phyloP scores from a whole-genome alignment of 1,139 yeast species.

The Kodamaea plutei region DNA sequence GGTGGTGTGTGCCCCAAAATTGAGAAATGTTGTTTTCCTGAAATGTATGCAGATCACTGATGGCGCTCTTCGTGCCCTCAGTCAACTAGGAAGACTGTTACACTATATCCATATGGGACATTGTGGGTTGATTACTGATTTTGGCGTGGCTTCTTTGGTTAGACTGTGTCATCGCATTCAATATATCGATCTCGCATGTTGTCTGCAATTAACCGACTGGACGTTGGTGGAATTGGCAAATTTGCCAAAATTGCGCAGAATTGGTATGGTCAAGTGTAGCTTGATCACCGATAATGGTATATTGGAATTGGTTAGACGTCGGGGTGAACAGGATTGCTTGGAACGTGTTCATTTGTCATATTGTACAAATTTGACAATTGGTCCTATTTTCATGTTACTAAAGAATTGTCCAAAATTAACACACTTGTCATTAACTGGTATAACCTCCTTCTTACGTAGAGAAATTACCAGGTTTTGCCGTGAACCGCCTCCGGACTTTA shows the following conservation, averaged over 20 bases:
- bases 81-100: slow-evolving; percentile 72
- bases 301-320: slow-evolving; percentile 66
- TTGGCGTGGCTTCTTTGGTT: slow-evolving; percentile 74
- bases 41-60: slow-evolving; percentile 90
- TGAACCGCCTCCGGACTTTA: slow-evolving; percentile 92
- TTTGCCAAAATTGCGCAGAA: slow-evolving; percentile 78
- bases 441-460: slow-evolving; percentile 76
- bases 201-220: slow-evolving; percentile 82
- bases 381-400: slow-evolving; percentile 66
- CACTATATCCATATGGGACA: slow-evolving; percentile 94
- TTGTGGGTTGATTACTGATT: slow-evolving; percentile 86
- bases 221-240: slow-evolving; percentile 75
- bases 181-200: slow-evolving; percentile 93
- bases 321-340: slow-evolving; percentile 69
- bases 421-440: slow-evolving; percentile 86
- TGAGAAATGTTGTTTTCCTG: slow-evolving; percentile 83
- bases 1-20: slow-evolving; percentile 73
- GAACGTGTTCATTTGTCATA: slow-evolving; percentile 93
- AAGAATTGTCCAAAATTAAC: slow-evolving; percentile 83
- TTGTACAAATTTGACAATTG: slow-evolving; percentile 75
- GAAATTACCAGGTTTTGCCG: slow-evolving; percentile 88
- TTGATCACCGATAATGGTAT: slow-evolving; percentile 87
- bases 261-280: slow-evolving; percentile 89
- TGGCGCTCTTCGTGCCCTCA: slow-evolving; percentile 66
- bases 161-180: slow-evolving; percentile 81